A percentile compares a stretch with the other conserved stretches of the same genome.
phyloP scores from a whole-genome alignment of 768 basidiomycete species.

The Lentinus brumalis region DNA sequence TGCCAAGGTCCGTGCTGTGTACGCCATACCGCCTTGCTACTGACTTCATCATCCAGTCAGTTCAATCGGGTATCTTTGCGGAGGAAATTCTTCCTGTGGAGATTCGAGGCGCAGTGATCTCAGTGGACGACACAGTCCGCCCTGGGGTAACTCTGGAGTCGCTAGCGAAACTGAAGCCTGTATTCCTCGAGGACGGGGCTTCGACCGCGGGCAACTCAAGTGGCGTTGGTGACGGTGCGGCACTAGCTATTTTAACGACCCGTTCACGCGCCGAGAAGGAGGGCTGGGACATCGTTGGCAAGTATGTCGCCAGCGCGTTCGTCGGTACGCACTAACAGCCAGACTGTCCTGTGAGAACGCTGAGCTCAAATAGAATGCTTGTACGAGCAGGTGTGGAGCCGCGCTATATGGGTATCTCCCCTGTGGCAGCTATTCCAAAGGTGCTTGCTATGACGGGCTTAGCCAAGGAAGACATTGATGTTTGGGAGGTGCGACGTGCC shows the following conservation, averaged over 20 bases:
- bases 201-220: constrained; percentile 85
- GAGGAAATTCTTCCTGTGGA: constrained; percentile 90
- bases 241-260: constrained; percentile 80
- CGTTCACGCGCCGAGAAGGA: constrained; percentile 74
- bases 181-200: constrained; percentile 79
- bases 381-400: constrained; percentile 65
- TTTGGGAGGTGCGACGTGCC: constrained; percentile 62
- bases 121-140: constrained; percentile 86
- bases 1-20: constrained; percentile 45
- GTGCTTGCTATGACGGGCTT: constrained; percentile 62
- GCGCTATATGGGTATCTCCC: constrained; percentile 76
- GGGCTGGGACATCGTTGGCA: constrained; percentile 78
- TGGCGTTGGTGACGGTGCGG: constrained; percentile 92
- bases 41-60: constrained; percentile 33
- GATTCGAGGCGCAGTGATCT: constrained; percentile 64
- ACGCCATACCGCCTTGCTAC: background rate
- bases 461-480: constrained; percentile 69
- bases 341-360: background rate
- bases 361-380: constrained; percentile 7
- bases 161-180: constrained; percentile 79
- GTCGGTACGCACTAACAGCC: constrained; percentile 56
- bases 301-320: constrained; percentile 77
- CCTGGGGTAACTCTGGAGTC: constrained; percentile 79
- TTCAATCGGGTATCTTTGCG: constrained; percentile 72
- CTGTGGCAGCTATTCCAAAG: constrained; percentile 72